Evolutionary conservation across 176 grass and related monocot genomes (phyloP).

Genomic region (Musa schizocarpa): DNA sequence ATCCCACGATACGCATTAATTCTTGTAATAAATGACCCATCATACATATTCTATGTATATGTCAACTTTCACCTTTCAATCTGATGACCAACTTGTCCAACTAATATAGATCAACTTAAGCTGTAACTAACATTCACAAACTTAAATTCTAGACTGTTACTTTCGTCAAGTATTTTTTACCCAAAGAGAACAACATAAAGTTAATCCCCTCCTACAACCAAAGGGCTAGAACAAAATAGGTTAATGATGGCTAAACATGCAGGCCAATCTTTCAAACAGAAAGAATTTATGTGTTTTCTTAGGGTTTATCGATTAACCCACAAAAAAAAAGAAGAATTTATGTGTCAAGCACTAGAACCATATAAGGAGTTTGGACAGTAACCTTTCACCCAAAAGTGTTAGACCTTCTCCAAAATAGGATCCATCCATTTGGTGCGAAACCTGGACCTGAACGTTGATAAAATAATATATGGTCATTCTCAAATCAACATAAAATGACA

Average conservation of each 20-base stretch:
- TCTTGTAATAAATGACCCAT: too few species aligned
- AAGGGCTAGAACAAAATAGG: too few species aligned
- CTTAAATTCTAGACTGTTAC: too few species aligned
- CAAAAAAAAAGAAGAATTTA: background rate
- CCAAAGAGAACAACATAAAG: background rate
- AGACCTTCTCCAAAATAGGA: slow-evolving; percentile 75
- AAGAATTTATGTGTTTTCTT: background rate
- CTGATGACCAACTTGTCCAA: too few species aligned
- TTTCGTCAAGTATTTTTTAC: background rate
- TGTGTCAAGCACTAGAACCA: background rate
- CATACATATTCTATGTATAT: too few species aligned
- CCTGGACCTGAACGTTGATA: slow-evolving; percentile 35
- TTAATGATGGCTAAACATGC: background rate
- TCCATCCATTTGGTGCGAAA: slow-evolving; percentile 52
- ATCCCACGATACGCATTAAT: too few species aligned
- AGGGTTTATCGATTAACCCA: background rate
- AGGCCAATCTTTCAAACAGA: background rate
- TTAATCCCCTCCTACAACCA: too few species aligned
- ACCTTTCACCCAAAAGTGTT: slow-evolving; percentile 72
- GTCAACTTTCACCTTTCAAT: too few species aligned
- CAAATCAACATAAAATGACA: background rate
- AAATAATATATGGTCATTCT: background rate
- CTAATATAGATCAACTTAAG: too few species aligned
- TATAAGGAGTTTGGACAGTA: slow-evolving; percentile 16
- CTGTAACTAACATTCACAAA: too few species aligned